phyloP scores from a whole-genome alignment of 176 grass and related monocot species.

The Coix lacrymajobi region DNA sequence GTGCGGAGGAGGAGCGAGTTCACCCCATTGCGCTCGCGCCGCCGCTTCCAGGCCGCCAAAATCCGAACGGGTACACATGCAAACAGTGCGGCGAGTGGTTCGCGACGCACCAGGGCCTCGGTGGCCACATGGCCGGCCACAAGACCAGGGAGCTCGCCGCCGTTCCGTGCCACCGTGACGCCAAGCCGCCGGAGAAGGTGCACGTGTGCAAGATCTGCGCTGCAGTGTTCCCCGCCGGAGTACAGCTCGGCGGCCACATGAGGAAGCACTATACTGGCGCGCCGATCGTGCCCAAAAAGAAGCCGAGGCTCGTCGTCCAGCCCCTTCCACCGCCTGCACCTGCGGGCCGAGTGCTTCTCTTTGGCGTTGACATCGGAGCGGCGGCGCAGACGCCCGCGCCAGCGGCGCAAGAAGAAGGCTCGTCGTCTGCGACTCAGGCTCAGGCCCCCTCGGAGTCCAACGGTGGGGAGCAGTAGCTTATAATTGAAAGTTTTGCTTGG shows the following conservation, averaged over 20 bases:
- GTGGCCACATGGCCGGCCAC: constrained; percentile 37
- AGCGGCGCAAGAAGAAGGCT: neutral
- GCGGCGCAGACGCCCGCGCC: neutral
- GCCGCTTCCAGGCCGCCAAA: neutral
- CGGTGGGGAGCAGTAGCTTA: neutral
- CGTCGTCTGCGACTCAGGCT: neutral
- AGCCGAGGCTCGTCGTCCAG: neutral
- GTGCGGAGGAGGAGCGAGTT: neutral
- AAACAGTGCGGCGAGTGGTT: neutral
- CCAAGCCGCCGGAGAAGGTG: neutral
- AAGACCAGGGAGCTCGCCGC: neutral
- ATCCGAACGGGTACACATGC: neutral
- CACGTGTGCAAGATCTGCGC: constrained; percentile 11
- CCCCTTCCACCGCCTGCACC: neutral
- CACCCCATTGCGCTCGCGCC: neutral
- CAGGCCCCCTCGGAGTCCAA: neutral
- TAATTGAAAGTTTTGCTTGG: neutral
- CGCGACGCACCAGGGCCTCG: constrained; percentile 27
- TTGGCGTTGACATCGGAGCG: constrained; percentile 22
- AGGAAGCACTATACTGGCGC: constrained; percentile 18
- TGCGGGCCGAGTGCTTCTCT: constrained; percentile 2
- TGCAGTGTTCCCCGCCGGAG: neutral
- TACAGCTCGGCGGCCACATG: constrained; percentile 49
- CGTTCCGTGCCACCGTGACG: neutral
- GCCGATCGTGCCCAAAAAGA: constrained; percentile 5